Evolutionary conservation across 352 stramenopile genomes (phyloP).

Genomic region (Globisporangium middletonii): DNA sequence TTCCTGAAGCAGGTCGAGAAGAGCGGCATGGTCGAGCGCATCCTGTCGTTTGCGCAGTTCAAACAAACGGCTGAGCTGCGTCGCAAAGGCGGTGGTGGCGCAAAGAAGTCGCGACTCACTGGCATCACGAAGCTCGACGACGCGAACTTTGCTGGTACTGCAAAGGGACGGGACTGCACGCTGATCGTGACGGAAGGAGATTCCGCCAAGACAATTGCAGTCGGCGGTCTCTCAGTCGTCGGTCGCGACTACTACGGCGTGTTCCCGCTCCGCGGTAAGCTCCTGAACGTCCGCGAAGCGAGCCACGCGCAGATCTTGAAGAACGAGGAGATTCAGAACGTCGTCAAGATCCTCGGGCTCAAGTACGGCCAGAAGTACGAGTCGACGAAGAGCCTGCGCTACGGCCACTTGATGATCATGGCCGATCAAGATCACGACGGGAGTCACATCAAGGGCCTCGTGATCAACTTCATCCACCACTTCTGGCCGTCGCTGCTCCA

Average conservation of each 20-base stretch:
- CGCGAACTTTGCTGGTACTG: slow-evolving; percentile 92
- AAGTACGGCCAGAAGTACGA: slow-evolving; percentile 95
- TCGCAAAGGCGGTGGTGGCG: slow-evolving; percentile 70
- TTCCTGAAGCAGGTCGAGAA: slow-evolving; percentile 88
- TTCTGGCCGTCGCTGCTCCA: slow-evolving; percentile 97
- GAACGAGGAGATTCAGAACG: slow-evolving; percentile 97
- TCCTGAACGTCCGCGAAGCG: slow-evolving; percentile 99
- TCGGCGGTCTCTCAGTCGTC: slow-evolving; percentile 95
- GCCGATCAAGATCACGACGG: slow-evolving; percentile 98
- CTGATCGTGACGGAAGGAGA: slow-evolving; percentile 99
- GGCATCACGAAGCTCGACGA: slow-evolving; percentile 97
- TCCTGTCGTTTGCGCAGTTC: slow-evolving; percentile 89
- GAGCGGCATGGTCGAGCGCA: slow-evolving; percentile 86
- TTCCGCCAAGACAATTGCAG: slow-evolving; percentile 96
- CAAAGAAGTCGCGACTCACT: slow-evolving; percentile 80
- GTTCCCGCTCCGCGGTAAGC: slow-evolving; percentile 96
- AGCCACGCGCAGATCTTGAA: slow-evolving; percentile 94
- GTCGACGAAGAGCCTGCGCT: slow-evolving; percentile 86
- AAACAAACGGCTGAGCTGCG: slow-evolving; percentile 91
- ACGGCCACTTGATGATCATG: slow-evolving; percentile 99
- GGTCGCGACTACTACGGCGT: slow-evolving; percentile 96
- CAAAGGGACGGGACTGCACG: slow-evolving; percentile 90
- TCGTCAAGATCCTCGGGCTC: slow-evolving; percentile 96
- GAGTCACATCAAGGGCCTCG: slow-evolving; percentile 98
- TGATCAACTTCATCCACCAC: slow-evolving; percentile 98